Conservation (phyloP, 2,329 filamentous ascomycete species). For the Sporothrix globosa region DNA sequence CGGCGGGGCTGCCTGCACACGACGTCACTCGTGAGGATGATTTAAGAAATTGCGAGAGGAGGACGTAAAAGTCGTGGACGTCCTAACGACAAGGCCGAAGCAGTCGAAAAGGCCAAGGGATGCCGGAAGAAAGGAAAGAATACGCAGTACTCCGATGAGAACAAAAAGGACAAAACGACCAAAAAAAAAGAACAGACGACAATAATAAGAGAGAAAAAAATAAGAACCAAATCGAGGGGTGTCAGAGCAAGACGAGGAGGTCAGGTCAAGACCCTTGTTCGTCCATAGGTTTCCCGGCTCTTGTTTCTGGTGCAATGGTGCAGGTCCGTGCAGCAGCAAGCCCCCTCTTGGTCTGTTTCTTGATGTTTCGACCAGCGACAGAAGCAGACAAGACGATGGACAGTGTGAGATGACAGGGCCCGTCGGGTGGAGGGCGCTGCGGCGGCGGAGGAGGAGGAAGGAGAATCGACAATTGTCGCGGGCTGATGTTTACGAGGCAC, state of each 20-base stretch:
- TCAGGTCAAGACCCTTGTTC: conserved; percentile 21
- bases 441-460: neutral
- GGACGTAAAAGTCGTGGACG: neutral
- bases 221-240: neutral
- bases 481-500: neutral
- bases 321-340: conserved; percentile 24
- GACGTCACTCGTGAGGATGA: neutral
- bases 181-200: neutral
- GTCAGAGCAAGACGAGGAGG: neutral
- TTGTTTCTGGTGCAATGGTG: neutral
- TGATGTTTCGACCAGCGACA: conserved; percentile 32
- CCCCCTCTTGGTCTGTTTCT: conserved; percentile 21
- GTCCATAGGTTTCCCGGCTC: conserved; percentile 17
- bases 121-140: neutral
- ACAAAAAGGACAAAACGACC: neutral
- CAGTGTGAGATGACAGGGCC: neutral
- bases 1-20: neutral
- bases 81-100: neutral
- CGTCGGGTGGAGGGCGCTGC: neutral
- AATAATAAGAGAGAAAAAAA: neutral
- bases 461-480: too few species aligned
- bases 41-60: neutral
- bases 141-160: neutral
- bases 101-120: neutral
- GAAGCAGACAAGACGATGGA: conserved; percentile 15